Conservation (phyloP, 75 land plant species). For the Selaginella moellendorffii region DNA sequence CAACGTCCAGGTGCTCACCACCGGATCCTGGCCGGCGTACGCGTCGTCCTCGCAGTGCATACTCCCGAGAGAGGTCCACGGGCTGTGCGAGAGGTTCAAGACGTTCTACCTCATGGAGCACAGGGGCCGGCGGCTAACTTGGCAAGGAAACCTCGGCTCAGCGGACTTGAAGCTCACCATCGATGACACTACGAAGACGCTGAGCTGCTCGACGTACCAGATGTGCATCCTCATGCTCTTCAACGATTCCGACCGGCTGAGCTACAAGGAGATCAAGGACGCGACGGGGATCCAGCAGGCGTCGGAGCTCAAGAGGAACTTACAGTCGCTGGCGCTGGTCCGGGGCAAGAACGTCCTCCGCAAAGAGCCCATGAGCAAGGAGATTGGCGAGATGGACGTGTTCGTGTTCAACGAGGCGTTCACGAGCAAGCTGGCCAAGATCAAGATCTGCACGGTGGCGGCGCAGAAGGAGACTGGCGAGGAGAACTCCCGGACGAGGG, state of each 20-base stretch:
- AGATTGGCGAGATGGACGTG: slow-evolving; percentile 64
- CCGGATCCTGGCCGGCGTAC: slow-evolving; percentile 97
- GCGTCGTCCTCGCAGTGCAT: slow-evolving; percentile 51
- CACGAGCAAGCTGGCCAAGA: slow-evolving; percentile 53
- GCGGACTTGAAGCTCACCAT: slow-evolving; percentile 82
- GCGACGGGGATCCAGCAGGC: slow-evolving; percentile 72
- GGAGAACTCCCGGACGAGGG: neutral
- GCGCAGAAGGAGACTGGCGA: slow-evolving; percentile 50
- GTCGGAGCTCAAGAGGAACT: slow-evolving; percentile 66
- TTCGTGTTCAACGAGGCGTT: slow-evolving; percentile 62
- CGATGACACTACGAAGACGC: slow-evolving; percentile 65
- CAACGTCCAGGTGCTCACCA: slow-evolving; percentile 41
- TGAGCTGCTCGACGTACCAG: slow-evolving; percentile 86
- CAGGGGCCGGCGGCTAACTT: slow-evolving; percentile 79
- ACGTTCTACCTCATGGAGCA: slow-evolving; percentile 73
- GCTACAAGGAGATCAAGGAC: slow-evolving; percentile 73
- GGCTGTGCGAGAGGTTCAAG: slow-evolving; percentile 69
- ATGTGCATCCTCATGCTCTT: slow-evolving; percentile 91
- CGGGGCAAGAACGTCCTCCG: slow-evolving; percentile 88
- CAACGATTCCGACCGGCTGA: slow-evolving; percentile 52
- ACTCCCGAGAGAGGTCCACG: slow-evolving; percentile 66
- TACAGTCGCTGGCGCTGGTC: slow-evolving; percentile 89
- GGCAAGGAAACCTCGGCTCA: slow-evolving; percentile 94
- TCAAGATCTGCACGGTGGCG: slow-evolving; percentile 71
- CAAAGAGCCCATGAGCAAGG: slow-evolving; percentile 98